A percentile compares a stretch with the other conserved stretches of the same genome.
Conservation (phyloP, 352 stramenopile genomes). For the Blastocystis sp. region DNA sequence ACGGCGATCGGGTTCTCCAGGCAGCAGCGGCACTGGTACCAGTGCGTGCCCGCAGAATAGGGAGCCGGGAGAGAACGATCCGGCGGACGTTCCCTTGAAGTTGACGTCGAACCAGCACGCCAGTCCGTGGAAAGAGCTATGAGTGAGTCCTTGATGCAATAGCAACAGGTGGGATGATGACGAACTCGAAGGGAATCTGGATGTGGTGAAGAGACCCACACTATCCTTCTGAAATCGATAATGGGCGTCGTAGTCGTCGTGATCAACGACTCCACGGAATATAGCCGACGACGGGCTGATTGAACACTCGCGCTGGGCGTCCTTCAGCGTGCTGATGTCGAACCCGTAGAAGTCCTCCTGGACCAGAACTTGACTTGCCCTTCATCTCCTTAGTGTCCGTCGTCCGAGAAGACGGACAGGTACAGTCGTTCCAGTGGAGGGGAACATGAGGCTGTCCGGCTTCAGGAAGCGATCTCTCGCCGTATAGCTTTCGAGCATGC, state of each 20-base stretch:
- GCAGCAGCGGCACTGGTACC: constrained; percentile 88
- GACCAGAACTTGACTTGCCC: constrained; percentile 86
- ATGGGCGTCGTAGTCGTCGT: constrained; percentile 75
- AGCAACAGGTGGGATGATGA: constrained; percentile 73
- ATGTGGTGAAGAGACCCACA: constrained; percentile 80
- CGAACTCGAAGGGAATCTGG: constrained; percentile 81
- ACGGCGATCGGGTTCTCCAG: constrained; percentile 84
- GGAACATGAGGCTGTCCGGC: constrained; percentile 92
- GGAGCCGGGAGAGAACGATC: constrained; percentile 82
- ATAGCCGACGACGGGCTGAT: constrained; percentile 88
- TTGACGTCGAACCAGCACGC: constrained; percentile 98
- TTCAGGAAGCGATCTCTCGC: constrained; percentile 90
- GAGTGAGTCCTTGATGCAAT: background rate
- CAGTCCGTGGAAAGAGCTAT: constrained; percentile 87
- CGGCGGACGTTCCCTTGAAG: constrained; percentile 84
- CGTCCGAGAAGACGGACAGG: constrained; percentile 88
- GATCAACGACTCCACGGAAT: constrained; percentile 76
- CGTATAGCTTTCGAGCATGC: constrained; percentile 94
- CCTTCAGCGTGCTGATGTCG: constrained; percentile 85
- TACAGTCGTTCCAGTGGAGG: constrained; percentile 92
- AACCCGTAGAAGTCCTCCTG: constrained; percentile 93
- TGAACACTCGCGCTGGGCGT: constrained; percentile 92
- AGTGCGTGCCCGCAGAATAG: constrained; percentile 74
- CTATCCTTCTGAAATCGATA: constrained; percentile 82
- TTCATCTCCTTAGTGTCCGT: constrained; percentile 87